Evolutionary conservation across 345 rosid genomes (phyloP), one percentile per base, ranked within the genome.

Genomic region (Microthlaspi erraticum): DNA sequence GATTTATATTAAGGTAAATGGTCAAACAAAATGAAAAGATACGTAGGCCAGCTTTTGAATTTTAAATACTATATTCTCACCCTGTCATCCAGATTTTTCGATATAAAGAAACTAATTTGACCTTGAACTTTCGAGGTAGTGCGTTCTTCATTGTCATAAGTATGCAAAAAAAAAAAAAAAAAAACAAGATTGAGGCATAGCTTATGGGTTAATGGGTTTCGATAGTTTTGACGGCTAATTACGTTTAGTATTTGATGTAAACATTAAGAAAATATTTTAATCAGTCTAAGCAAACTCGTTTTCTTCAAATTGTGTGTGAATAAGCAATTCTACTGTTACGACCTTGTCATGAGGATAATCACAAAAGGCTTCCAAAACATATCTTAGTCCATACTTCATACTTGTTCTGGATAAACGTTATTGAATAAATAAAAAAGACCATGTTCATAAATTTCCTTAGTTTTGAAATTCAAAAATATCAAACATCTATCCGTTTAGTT

Each of bases 131-230:
- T 11, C 14, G 7, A 43, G 16, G 34, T 41, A 68, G 36, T 68
- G 46, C 46, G 55, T 44, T 44, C 50, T 10, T 33, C 55, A 18
- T 54, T 55, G 54, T 44, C 32, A 31, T 42, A 42, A 54, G 12
- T 67, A 20, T 20, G 23, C 2, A 31, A 41, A 31, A 41, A 12
- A 31, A 38, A 38, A 16, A 10, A 10, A 45, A 37, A 37, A 37
- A 0, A 17, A 62, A 44, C 17, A 46, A 42, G 7, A 19, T 13
- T 10, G 38, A 26, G 7, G 7, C 29, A 29, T 44, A 52, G 42
- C 52, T 39, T 32, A n/a, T n/a, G n/a, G n/a, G n/a, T n/a, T n/a
- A n/a, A 33, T 5, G 53, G 20, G 8, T 41, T n/a, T 50, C 55
- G 14, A 50, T 50, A 50, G 8, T 11, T 45, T 44, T 16, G 23